Evolutionary conservation across 2,329 filamentous ascomycete genomes (phyloP).

Genomic region (Alternaria sp.): DNA sequence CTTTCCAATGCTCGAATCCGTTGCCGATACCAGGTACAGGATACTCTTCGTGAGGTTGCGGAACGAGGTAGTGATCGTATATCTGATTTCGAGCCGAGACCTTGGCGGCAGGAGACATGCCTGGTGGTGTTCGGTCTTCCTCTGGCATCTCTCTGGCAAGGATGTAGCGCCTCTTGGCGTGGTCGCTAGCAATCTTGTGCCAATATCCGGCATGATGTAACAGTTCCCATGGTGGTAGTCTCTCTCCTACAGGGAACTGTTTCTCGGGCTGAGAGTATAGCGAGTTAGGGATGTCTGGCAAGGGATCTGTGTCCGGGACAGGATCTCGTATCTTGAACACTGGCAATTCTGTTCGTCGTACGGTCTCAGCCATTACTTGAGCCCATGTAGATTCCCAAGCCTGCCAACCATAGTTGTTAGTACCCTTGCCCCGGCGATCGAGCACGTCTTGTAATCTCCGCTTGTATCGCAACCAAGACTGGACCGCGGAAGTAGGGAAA

Average conservation of each 20-base stretch:
- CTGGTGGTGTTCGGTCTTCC: constrained; percentile 63
- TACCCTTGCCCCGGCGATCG: constrained; percentile 82
- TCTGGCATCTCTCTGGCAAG: constrained; percentile 63
- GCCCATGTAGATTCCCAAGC: constrained; percentile 87
- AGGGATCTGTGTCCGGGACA: constrained; percentile 27
- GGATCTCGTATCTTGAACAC: constrained; percentile 45
- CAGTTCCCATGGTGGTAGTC: constrained; percentile 62
- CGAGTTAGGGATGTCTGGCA: constrained; percentile 39
- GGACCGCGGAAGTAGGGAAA: constrained; percentile 78
- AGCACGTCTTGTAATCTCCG: constrained; percentile 76
- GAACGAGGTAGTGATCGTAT: constrained; percentile 67
- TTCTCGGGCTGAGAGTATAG: constrained; percentile 61
- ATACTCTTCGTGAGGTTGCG: constrained; percentile 63
- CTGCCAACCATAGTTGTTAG: constrained; percentile 88
- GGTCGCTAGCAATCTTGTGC: constrained; percentile 60
- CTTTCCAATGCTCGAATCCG: constrained; percentile 59
- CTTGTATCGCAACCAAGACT: constrained; percentile 80
- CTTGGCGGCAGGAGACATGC: constrained; percentile 61
- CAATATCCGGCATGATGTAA: constrained; percentile 70
- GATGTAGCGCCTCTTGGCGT: constrained; percentile 57
- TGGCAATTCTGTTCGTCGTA: constrained; percentile 60
- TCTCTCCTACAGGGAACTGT: constrained; percentile 55
- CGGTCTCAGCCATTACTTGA: constrained; percentile 65
- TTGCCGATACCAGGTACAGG: constrained; percentile 50
- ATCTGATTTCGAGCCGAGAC: constrained; percentile 59